These are phyloP conservation scores for Mortierella sp. DNA, from an alignment of 371 early-diverging fungal species.

Conservation along the genomic window DNA sequence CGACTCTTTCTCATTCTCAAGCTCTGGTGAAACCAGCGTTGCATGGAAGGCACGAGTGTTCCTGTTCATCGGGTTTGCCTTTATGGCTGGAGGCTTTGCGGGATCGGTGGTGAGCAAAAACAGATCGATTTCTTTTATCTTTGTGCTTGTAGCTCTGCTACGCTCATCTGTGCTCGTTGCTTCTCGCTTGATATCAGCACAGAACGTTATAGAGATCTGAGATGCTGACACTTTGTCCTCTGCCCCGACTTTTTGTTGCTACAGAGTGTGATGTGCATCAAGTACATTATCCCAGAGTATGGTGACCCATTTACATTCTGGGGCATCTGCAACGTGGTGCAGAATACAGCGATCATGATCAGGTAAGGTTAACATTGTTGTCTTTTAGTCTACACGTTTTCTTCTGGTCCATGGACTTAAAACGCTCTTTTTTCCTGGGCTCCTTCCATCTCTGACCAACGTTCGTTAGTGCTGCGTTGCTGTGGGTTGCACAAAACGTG, in stretches of 20 bases:
- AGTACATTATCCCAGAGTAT: slow-evolving; percentile 72
- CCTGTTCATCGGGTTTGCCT: slow-evolving; percentile 78
- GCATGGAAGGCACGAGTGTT: slow-evolving; percentile 73
- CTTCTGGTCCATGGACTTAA: too few species aligned
- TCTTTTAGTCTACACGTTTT: too few species aligned
- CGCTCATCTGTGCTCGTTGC: too few species aligned
- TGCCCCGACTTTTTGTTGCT: background rate
- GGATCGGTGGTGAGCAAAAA: slow-evolving; percentile 74
- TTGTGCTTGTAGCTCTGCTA: too few species aligned
- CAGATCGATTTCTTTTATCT: background rate
- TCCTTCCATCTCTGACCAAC: too few species aligned
- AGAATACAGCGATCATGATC: slow-evolving; percentile 74
- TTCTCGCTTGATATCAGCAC: too few species aligned
- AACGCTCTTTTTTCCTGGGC: too few species aligned
- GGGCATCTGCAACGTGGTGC: slow-evolving; percentile 71
- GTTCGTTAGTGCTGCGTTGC: slow-evolving; percentile 46
- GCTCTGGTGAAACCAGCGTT: slow-evolving; percentile 39
- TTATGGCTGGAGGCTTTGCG: slow-evolving; percentile 80
- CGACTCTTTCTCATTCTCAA: slow-evolving; percentile 42
- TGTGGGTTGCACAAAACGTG: slow-evolving; percentile 54
- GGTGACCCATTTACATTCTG: slow-evolving; percentile 66
- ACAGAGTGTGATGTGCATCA: slow-evolving; percentile 74
- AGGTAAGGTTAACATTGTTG: slow-evolving; percentile 56
- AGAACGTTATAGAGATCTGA: too few species aligned
- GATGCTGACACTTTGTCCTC: background rate